These are phyloP conservation scores for Phytophthora sp. DNA, from an alignment of 352 stramenopile species.

Conservation along the genomic window DNA sequence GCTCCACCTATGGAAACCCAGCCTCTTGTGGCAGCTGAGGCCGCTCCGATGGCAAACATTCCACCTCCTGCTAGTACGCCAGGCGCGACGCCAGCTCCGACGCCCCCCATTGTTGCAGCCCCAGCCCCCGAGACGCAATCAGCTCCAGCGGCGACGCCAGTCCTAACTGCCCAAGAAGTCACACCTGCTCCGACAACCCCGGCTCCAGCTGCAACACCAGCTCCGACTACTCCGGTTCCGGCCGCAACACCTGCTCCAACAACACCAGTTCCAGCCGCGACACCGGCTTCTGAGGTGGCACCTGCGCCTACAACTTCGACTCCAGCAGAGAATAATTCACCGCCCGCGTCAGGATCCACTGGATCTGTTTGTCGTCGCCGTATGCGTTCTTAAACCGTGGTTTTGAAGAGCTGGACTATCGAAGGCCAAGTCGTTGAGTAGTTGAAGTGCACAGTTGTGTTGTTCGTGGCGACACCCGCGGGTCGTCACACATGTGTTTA, in stretches of 20 bases:
- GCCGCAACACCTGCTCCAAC: background rate
- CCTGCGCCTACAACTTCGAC: background rate
- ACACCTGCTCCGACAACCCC: slow-evolving; percentile 1
- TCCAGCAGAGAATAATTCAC: too few relatives aligned
- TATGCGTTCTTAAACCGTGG: slow-evolving; percentile 17
- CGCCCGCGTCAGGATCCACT: background rate
- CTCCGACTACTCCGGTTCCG: slow-evolving; percentile 1
- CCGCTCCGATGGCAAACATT: background rate
- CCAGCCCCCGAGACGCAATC: background rate
- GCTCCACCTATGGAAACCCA: background rate
- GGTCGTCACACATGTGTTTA: slow-evolving; percentile 3
- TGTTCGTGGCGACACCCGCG: background rate
- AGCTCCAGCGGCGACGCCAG: background rate
- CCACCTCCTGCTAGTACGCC: background rate
- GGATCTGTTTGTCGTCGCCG: slow-evolving; percentile 7
- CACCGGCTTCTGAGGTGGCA: background rate
- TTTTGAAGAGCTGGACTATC: background rate
- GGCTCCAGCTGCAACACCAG: background rate
- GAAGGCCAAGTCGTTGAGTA: slow-evolving; percentile 1
- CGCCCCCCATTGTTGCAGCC: slow-evolving; percentile 3
- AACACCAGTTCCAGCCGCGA: background rate
- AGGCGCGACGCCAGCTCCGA: background rate
- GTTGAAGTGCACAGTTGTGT: slow-evolving; percentile 1
- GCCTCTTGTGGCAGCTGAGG: slow-evolving; percentile 1
- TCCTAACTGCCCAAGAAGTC: background rate